These are phyloP conservation scores for Gastrolobium villosum DNA, from an alignment of 306 rosid genomes.

Conservation along the genomic window DNA sequence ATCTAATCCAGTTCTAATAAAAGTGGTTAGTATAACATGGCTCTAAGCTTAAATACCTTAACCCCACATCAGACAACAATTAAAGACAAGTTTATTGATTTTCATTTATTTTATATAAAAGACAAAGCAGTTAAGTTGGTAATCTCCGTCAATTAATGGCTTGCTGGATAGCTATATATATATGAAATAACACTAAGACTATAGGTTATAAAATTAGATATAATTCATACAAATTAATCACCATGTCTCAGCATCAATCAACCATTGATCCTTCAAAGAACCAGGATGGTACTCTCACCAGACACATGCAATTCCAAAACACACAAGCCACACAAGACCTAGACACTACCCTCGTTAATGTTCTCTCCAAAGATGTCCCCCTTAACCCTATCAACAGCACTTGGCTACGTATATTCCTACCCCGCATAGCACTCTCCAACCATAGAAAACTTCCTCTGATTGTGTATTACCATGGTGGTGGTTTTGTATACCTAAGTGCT, in stretches of 20 bases:
- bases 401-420: constrained; percentile 54
- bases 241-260: constrained; percentile 38
- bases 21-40: no score
- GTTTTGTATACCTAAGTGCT: constrained; percentile 43
- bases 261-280: constrained; percentile 5
- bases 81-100: no score
- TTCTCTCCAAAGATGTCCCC: constrained; percentile 52
- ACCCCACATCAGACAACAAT: no score
- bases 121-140: no score
- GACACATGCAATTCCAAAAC: constrained; percentile 31
- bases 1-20: no score
- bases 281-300: constrained; percentile 43
- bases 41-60: no score
- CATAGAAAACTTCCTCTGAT: constrained; percentile 46
- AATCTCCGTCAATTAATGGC: no score
- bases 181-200: background rate
- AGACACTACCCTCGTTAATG: background rate
- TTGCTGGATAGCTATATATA: background rate
- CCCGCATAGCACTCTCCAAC: constrained; percentile 20
- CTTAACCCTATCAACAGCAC: constrained; percentile 46
- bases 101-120: no score
- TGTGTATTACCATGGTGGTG: constrained; percentile 57
- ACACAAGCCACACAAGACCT: constrained; percentile 38
- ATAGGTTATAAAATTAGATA: no score
- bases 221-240: background rate